Evolutionary conservation across 2,329 filamentous ascomycete genomes (phyloP), one percentile per base, ranked within the genome.

Genomic region (Rutstroemia sp.): DNA sequence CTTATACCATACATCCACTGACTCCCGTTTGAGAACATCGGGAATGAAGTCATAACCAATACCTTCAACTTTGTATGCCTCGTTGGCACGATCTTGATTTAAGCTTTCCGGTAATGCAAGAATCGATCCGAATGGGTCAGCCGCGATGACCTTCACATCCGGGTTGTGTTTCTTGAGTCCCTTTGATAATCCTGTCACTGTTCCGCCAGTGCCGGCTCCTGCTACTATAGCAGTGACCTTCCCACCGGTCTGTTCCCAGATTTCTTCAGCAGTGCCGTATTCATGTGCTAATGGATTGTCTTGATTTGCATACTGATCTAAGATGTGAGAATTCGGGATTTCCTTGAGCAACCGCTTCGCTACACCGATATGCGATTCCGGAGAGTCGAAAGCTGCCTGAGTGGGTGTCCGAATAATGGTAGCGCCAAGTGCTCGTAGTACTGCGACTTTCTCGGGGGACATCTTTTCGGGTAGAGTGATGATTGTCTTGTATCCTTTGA

Each of bases 381-480:
- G 94, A 41, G 84, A 86, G 73, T 99, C 94, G 78, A 84, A 97
- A 44, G 94, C 92, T 39, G 94, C 94, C 73, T 95, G 90, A 37
- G 92, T 99, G 23, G 94, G 94, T 4, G 94, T 99, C 54, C 94
- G 87, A 71, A 99, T 96, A 73, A 99, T 97, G 69, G 95, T 96
- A 44, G 94, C 94, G 62, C 92, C 92, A 52, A 99, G 81, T 30
- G 94, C 92, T 66, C 91, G 88, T 60, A 99, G 80, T 27, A 99
- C 94, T 2, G 92, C 88, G 41, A 99, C 94, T 75, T 99, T 99
- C 75, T 99, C 94, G 48, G 91, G 88, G 1, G 91, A 96, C 94
- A 99, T 99, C 79, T 99, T 99, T 76, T 99, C 94, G 51, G 94
- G 94, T 47, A 99, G 83, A 10, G 94, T 99, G 72, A 99, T 99